Evolutionary conservation across 140 eudicot species (phyloP).

Genomic region (Anethum foeniculum): DNA sequence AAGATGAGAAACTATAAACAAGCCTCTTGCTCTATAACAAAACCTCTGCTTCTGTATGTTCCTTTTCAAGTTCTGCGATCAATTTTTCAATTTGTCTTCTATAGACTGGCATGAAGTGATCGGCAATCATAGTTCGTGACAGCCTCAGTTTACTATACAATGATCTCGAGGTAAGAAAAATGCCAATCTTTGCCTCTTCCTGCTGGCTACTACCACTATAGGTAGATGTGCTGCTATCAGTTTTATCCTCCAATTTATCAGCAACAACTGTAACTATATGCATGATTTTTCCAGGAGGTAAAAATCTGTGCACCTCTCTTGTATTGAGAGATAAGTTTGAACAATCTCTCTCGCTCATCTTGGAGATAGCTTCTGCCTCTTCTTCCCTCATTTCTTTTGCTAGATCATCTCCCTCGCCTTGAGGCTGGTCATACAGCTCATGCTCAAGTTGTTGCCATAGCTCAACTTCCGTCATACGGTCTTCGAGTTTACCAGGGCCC

Average conservation of each 20-base stretch:
- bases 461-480: constrained; percentile 72
- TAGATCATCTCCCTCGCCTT: constrained; percentile 43
- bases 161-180: constrained; percentile 59
- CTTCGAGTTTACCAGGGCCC: constrained; percentile 38
- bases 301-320: constrained; percentile 81
- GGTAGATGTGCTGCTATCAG: constrained; percentile 21
- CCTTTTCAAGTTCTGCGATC: constrained; percentile 38
- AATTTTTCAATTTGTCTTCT: constrained; percentile 80
- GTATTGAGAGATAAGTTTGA: constrained; percentile 35
- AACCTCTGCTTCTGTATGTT: constrained; percentile 16
- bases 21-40: neutral
- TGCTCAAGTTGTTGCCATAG: constrained; percentile 86
- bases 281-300: constrained; percentile 88
- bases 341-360: constrained; percentile 29
- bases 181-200: constrained; percentile 53
- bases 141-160: constrained; percentile 74
- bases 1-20: neutral
- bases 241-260: constrained; percentile 28
- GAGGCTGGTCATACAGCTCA: constrained; percentile 58
- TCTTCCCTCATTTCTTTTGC: constrained; percentile 85
- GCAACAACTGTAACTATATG: constrained; percentile 54
- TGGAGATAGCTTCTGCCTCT: constrained; percentile 62
- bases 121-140: constrained; percentile 76
- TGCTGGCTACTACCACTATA: constrained; percentile 23
- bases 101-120: constrained; percentile 93